These are phyloP conservation scores for Ceratocystis smalleyi DNA, from an alignment of 2,329 filamentous ascomycete genomes.

Conservation along the genomic window DNA sequence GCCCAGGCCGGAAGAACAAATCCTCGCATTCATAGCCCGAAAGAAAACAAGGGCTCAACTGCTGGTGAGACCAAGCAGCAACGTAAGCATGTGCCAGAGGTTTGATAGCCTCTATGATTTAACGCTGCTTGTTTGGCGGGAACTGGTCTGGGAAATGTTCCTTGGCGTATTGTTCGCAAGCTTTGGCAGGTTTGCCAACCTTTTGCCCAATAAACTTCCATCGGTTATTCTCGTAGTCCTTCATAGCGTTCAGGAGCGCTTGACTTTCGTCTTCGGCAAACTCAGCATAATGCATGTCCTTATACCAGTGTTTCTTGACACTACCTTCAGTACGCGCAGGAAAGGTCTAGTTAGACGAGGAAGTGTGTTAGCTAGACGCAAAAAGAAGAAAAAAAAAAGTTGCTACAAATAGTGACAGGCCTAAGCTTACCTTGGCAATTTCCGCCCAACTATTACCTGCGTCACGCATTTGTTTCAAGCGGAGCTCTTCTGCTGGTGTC, in stretches of 20 bases:
- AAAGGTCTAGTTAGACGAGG: constrained; percentile 49
- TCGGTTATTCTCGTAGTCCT: constrained; percentile 96
- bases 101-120: not conserved
- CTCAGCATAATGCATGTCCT: constrained; percentile 99
- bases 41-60: not conserved
- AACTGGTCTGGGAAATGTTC: constrained; percentile 58
- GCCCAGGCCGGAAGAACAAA: not conserved
- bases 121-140: constrained; percentile 13
- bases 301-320: constrained; percentile 99
- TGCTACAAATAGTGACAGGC: not conserved
- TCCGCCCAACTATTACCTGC: constrained; percentile 91
- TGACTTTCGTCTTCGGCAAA: constrained; percentile 91
- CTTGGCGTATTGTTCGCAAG: constrained; percentile 71
- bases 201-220: constrained; percentile 97
- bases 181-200: constrained; percentile 93
- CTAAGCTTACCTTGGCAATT: constrained; percentile 84
- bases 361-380: not conserved
- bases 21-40: not conserved
- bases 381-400: not conserved
- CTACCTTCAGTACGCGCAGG: constrained; percentile 87
- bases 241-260: constrained; percentile 80
- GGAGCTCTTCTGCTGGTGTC: constrained; percentile 85
- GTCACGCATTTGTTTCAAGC: constrained; percentile 88
- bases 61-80: not conserved
- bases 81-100: not conserved